Evolutionary conservation across 1,284 basidiomycete genomes (phyloP).

Genomic region (Cutaneotrichosporon sp.): DNA sequence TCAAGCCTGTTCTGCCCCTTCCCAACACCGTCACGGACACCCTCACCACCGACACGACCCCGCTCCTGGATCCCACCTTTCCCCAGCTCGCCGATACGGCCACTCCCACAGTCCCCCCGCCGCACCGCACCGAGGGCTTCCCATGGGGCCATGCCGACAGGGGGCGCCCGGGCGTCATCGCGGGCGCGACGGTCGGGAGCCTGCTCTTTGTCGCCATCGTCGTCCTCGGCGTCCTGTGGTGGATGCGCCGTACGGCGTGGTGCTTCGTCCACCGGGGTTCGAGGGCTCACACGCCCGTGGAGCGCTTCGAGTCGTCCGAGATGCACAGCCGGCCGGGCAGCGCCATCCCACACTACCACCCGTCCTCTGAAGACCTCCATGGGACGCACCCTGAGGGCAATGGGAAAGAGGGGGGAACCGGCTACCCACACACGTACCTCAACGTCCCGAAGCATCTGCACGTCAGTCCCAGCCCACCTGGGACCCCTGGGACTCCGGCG

Average conservation of each 20-base stretch:
- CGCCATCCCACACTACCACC: not conserved
- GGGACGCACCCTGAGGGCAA: not conserved
- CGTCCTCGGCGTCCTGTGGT: slow-evolving; percentile 1
- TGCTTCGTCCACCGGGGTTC: slow-evolving; percentile 2
- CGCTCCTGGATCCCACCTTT: not conserved
- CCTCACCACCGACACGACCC: too few relatives aligned
- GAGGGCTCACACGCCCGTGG: not conserved
- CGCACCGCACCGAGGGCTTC: not conserved
- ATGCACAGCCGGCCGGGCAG: not conserved
- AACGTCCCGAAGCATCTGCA: not conserved
- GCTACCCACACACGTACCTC: not conserved
- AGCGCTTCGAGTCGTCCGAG: not conserved
- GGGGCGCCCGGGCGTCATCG: slow-evolving; percentile 6
- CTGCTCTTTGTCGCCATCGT: slow-evolving; percentile 2
- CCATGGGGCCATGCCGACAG: not conserved
- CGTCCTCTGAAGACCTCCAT: not conserved
- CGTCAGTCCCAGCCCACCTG: not conserved
- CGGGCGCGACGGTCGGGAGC: slow-evolving; percentile 6
- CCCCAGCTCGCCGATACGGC: not conserved
- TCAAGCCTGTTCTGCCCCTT: too few relatives aligned
- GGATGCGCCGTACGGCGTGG: slow-evolving; percentile 1
- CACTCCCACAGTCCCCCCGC: not conserved
- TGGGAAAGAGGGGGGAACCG: not conserved
- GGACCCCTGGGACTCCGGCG: not conserved
- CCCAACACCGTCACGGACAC: not conserved